phyloP scores from a whole-genome alignment of 2,329 filamentous ascomycete species.

The Fusarium agapanthi region DNA sequence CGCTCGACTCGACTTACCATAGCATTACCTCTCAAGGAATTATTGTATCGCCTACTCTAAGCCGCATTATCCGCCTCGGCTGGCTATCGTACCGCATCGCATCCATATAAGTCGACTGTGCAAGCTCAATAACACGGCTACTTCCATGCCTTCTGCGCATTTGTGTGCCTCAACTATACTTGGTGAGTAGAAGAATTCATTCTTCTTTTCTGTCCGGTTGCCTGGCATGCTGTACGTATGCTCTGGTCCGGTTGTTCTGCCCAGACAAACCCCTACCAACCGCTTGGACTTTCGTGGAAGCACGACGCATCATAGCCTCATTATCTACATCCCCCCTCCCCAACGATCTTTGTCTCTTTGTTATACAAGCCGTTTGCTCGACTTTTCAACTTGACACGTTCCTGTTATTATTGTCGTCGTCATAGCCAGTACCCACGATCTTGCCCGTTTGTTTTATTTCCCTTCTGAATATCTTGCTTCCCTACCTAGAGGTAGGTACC shows the following conservation, averaged over 20 bases:
- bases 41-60: not conserved
- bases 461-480: not conserved
- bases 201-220: conserved; percentile 6
- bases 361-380: conserved; percentile 9
- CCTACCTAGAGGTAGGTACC: not conserved
- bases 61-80: not conserved
- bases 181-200: conserved; percentile 29
- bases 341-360: conserved; percentile 11
- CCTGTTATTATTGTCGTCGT: not conserved
- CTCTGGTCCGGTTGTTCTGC: conserved; percentile 7
- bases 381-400: not conserved
- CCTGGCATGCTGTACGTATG: conserved; percentile 5
- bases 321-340: not conserved
- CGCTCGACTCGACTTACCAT: not conserved
- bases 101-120: conserved; percentile 25
- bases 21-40: not conserved
- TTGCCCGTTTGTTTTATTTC: conserved; percentile 1
- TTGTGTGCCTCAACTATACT: conserved; percentile 28
- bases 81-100: not conserved
- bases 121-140: conserved; percentile 32
- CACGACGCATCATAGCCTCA: conserved; percentile 29
- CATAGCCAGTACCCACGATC: not conserved
- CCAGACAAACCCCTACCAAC: conserved; percentile 22
- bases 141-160: conserved; percentile 40
- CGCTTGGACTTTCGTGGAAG: conserved; percentile 14